These are phyloP conservation scores for Anthracocystis panici-leucophaei DNA, from an alignment of 1,284 basidiomycete genomes.

Conservation along the genomic window DNA sequence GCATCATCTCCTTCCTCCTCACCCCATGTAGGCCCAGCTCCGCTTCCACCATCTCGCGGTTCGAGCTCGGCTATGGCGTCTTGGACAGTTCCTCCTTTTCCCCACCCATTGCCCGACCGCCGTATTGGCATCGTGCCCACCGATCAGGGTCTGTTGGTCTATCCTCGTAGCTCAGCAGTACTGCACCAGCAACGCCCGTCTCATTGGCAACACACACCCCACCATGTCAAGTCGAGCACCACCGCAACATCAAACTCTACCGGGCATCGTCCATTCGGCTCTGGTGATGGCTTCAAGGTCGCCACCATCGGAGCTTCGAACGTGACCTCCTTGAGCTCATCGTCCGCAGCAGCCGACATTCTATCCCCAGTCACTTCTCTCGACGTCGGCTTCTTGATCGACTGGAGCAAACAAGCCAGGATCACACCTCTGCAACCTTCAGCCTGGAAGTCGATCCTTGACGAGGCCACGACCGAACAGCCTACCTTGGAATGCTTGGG, in stretches of 20 bases:
- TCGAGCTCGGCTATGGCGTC: conserved; percentile 37
- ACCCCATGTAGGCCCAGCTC: conserved; percentile 15
- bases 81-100: conserved; percentile 55
- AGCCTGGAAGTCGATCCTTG: conserved; percentile 22
- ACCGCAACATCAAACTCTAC: conserved; percentile 6
- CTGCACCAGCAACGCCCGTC: conserved; percentile 14
- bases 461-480: conserved; percentile 12
- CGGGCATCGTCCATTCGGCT: conserved; percentile 21
- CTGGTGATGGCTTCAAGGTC: conserved; percentile 46
- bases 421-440: conserved; percentile 27
- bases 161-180: conserved; percentile 32
- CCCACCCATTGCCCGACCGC: conserved; percentile 52
- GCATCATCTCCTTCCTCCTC: conserved; percentile 17
- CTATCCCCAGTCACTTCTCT: conserved; percentile 27
- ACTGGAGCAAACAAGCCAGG: conserved; percentile 44
- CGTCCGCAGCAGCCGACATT: conserved; percentile 7
- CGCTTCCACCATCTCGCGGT: conserved; percentile 18
- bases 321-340: conserved; percentile 11
- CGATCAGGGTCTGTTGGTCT: conserved; percentile 41
- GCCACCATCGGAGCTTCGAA: conserved; percentile 34
- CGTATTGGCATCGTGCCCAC: conserved; percentile 45
- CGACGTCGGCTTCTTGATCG: conserved; percentile 40
- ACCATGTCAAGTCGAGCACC: conserved; percentile 23
- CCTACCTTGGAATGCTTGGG: conserved; percentile 43
- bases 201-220: conserved; percentile 14